Conservation (phyloP, 2,329 filamentous ascomycete genomes). For the Neoscytalidium dimidiatum region DNA sequence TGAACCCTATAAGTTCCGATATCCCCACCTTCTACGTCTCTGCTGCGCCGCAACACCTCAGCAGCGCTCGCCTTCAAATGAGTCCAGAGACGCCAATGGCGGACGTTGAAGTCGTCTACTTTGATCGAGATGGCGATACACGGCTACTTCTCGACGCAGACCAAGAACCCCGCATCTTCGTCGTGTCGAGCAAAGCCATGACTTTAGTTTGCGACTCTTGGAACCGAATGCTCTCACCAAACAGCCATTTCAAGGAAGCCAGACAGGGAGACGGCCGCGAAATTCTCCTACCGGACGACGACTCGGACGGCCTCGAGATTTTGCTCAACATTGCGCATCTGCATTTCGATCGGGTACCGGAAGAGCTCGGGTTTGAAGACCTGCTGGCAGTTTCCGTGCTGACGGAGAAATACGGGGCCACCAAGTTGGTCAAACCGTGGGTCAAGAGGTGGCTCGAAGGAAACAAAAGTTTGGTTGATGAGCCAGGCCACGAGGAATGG, state of each 20-base stretch:
- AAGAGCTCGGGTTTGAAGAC: not conserved
- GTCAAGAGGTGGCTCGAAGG: not conserved
- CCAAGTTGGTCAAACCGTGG: constrained; percentile 7
- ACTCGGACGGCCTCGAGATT: not conserved
- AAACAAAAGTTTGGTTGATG: not conserved
- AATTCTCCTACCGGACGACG: constrained; percentile 15
- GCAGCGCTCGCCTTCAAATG: not conserved
- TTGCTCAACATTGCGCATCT: constrained; percentile 1
- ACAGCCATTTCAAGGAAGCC: constrained; percentile 7
- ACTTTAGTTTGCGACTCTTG: constrained; percentile 27
- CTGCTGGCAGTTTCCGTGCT: constrained; percentile 2
- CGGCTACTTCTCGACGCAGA: not conserved
- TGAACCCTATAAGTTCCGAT: too few relatives aligned
- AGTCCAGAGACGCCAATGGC: not conserved
- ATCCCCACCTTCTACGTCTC: too few relatives aligned
- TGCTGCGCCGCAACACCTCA: not conserved
- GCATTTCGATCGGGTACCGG: not conserved
- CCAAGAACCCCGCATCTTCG: constrained; percentile 14
- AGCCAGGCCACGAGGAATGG: constrained; percentile 5
- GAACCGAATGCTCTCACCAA: constrained; percentile 25
- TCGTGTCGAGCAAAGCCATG: constrained; percentile 21
- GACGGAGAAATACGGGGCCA: constrained; percentile 20
- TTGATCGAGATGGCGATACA: not conserved
- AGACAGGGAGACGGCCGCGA: not conserved
- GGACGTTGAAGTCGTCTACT: not conserved